Base-by-base conservation (phyloP, 768 basidiomycete genomes). In the Podaxis sp. region DNA sequence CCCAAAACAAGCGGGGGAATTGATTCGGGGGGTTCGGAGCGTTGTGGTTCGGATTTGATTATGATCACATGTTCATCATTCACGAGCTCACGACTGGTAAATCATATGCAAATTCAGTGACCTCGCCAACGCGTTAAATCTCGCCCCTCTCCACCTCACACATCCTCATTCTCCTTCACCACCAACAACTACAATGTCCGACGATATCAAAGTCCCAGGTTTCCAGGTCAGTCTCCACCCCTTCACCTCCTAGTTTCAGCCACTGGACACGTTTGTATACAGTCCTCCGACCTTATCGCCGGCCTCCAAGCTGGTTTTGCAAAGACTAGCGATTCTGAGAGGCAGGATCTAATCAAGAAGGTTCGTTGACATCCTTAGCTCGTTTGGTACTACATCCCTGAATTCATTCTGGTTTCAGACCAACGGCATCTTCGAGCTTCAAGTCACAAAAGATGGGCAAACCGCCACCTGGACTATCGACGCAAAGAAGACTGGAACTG, bases 381-480 rank as follows among this genome's bases (percentile, higher is more conserved):
- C 13, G 6, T 7, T 30, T 22, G 26, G 22, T 22, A 36, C 26
- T 7, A 33, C 12, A 38, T 50, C 53, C 49, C 58, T 62, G 52
- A 52, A 4, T 46, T 46, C 44, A 22, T 46, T n/a, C 51, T 46
- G 2, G n/a, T 57, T 51, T 7, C 48, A 93, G 94, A 90, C 88
- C 55, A 93, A 91, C 68, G 94, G 91, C 65, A 85, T 96, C 71
- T 95, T 97, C 73, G 89, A 95, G 74, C 79, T 97, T 46, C 84
- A 86, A 57, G 83, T 96, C 67, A 85, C 87, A 73, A 93, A 95
- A 71, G 81, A 75, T 30, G 79, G 83, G 15, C 80, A 90, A 74
- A 86, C 86, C 65, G 90, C 79, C 20, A 82, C 82, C 50, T 97
- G 94, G 94, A 95, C 94, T 6, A 93, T 98, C 68, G 96, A 98